Conservation (phyloP, 1,139 yeast genomes). For the Saccharomyces pastorianus region DNA sequence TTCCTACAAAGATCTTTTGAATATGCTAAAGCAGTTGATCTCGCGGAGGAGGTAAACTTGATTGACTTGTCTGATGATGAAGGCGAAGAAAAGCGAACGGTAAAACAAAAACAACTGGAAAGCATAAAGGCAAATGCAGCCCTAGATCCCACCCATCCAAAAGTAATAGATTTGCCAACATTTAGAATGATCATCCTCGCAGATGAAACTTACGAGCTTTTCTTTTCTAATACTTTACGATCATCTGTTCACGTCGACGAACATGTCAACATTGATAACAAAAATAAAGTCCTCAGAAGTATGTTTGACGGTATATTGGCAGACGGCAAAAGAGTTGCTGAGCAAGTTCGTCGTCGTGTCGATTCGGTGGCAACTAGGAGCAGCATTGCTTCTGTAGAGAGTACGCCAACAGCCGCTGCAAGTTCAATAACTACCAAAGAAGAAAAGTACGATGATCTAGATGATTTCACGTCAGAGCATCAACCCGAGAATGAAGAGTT, state of each 20-base stretch:
- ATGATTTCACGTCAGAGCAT: conserved; percentile 14
- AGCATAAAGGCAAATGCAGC: conserved; percentile 62
- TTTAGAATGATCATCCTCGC: conserved; percentile 93
- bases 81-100: conserved; percentile 19
- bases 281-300: conserved; percentile 63
- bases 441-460: conserved; percentile 12
- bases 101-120: conserved; percentile 33
- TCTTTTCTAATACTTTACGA: conserved; percentile 63
- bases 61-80: conserved; percentile 36
- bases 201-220: conserved; percentile 82
- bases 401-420: conserved; percentile 3
- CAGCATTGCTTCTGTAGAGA: conserved; percentile 17
- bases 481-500: conserved; percentile 12
- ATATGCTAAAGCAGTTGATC: conserved; percentile 71
- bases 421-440: conserved; percentile 5
- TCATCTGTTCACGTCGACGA: conserved; percentile 60
- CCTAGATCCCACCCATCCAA: conserved; percentile 70
- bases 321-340: conserved; percentile 86
- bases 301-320: conserved; percentile 88
- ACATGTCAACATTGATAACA: conserved; percentile 39
- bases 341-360: conserved; percentile 77
- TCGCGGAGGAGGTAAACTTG: conserved; percentile 34
- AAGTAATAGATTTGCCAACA: conserved; percentile 71
- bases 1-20: conserved; percentile 86
- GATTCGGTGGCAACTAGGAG: conserved; percentile 40